Conservation (phyloP, 176 grass and related monocot species). For the Bolboschoenus planiculmis region DNA sequence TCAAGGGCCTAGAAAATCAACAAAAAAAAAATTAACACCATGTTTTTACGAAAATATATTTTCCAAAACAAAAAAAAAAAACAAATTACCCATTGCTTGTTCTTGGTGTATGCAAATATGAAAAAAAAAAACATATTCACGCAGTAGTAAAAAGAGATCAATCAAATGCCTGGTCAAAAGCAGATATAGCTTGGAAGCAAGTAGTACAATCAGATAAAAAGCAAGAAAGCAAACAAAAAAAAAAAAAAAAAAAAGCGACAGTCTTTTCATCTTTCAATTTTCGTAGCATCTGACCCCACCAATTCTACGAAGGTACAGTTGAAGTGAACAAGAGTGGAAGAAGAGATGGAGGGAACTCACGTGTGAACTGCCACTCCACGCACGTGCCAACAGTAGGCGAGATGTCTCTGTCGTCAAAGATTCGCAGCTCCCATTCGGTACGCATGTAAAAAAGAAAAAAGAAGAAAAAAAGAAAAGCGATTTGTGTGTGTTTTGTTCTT, state of each 20-base stretch:
- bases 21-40: no score
- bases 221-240: no score
- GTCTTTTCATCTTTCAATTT: conserved; percentile 1
- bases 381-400: conserved; percentile 49
- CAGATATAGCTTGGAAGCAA: not conserved
- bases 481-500: no score
- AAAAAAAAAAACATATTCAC: not conserved
- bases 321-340: conserved; percentile 21
- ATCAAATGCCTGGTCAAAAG: not conserved
- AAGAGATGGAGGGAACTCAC: conserved; percentile 15
- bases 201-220: not conserved
- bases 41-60: no score
- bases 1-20: no score
- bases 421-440: conserved; percentile 17
- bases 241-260: not conserved
- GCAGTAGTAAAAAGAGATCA: not conserved
- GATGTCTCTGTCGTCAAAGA: conserved; percentile 21
- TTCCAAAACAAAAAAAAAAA: no score
- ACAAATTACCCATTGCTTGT: no score
- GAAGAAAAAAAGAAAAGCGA: no score
- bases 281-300: not conserved
- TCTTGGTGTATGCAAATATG: not conserved
- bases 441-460: conserved; percentile 22
- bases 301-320: conserved; percentile 1
- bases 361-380: conserved; percentile 24